Percentiles rank a stretch among this genome's conserved stretches.
phyloP scores from a whole-genome alignment of 2,329 filamentous ascomycete genomes.

The Gaeumannomyces tritici region DNA sequence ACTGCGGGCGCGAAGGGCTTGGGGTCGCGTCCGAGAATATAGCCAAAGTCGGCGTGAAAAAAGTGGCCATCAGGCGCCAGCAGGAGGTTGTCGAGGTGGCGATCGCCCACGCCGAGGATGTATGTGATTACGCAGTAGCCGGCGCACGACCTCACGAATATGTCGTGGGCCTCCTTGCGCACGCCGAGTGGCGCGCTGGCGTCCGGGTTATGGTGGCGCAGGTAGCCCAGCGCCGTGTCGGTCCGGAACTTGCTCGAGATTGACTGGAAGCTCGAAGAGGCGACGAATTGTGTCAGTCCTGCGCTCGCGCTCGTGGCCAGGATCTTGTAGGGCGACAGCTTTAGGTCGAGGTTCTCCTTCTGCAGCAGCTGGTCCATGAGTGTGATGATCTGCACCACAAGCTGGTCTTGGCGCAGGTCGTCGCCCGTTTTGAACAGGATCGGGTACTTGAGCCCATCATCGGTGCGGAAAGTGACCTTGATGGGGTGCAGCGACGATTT shows the following conservation, averaged over 20 bases:
- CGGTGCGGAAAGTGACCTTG: constrained; percentile 81
- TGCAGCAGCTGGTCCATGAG: constrained; percentile 93
- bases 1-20: constrained; percentile 96
- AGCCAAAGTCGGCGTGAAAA: constrained; percentile 98
- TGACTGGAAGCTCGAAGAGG: constrained; percentile 72
- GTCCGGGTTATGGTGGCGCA: constrained; percentile 85
- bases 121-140: constrained; percentile 99
- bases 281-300: constrained; percentile 88
- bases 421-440: constrained; percentile 97
- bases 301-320: constrained; percentile 84
- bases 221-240: constrained; percentile 68
- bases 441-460: constrained; percentile 68
- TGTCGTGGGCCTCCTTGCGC: constrained; percentile 87
- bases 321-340: constrained; percentile 91
- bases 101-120: constrained; percentile 88
- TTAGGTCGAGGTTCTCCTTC: constrained; percentile 93
- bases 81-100: constrained; percentile 90
- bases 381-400: constrained; percentile 94
- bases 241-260: constrained; percentile 75
- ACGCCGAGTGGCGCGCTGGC: constrained; percentile 72
- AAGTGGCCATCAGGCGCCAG: constrained; percentile 86
- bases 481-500: constrained; percentile 92
- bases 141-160: constrained; percentile 89
- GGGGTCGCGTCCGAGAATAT: constrained; percentile 91
- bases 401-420: constrained; percentile 89